Evolutionary conservation across 495 filamentous ascomycete species (phyloP), one percentile per base, ranked within the genome.

Genomic region (Trichoderma erinaceum): DNA sequence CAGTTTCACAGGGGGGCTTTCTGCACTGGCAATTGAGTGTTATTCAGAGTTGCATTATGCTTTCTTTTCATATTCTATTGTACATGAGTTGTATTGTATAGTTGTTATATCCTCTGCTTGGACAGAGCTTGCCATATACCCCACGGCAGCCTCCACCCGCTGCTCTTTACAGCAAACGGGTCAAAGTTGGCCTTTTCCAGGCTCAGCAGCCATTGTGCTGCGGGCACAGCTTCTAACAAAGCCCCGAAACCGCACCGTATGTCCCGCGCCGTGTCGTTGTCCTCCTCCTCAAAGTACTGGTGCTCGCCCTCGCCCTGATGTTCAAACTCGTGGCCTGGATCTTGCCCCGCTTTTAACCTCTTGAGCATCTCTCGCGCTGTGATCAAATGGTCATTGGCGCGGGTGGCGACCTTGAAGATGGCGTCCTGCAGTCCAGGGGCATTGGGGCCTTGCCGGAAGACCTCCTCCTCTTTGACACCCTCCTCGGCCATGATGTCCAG

Each of bases 371-470:
- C 91, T 69, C 94, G 82, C 18, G 90, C 94, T 0, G 95, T 98
- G 69, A 97, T 96, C 64, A 98, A 78, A 77, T 99, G 95, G 78
- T 99, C 95, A 75, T 91, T 93, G 6, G 95, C 95, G 41, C 92
- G 85, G 0, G 95, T 98, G 0, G 95, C 95, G 25, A 98, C 92
- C 23, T 85, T 82, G 73, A 98, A 97, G 5, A 99, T 88, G 1
- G 93, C 94, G 78, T 97, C 95, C 44, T 88, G 85, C 11, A 97
- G 78, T 0, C 92, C 93, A 16, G 85, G 79, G 0, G 95, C 94
- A 8, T 86, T 81, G 0, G 89, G 83, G 0, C 92, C 94, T n/a
- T 85, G 80, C 3, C 93, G 85, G 64, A 96, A 87, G 0, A 99
- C 88, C 56, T 97, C 91, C 73, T 99, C 95, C 74, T 97, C 94